These are phyloP conservation scores for Juglanconis oblonga DNA, from an alignment of 2,329 filamentous ascomycete genomes.

Conservation along the genomic window DNA sequence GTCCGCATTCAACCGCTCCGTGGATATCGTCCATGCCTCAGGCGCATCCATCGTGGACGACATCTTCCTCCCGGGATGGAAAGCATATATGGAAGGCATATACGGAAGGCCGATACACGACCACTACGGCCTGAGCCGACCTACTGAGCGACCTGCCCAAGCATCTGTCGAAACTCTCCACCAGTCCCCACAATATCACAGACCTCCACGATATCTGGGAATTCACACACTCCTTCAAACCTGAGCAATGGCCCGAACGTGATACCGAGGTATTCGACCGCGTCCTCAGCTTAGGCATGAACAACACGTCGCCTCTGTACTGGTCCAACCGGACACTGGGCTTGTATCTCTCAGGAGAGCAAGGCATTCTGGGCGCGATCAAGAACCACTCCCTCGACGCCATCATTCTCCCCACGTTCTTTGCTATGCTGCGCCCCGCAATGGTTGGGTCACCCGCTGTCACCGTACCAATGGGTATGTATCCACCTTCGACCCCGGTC, in stretches of 20 bases:
- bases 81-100: constrained; percentile 14
- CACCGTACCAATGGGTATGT: constrained; percentile 53
- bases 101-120: constrained; percentile 24
- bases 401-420: constrained; percentile 54
- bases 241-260: constrained; percentile 56
- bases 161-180: constrained; percentile 53
- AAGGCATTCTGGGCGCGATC: constrained; percentile 59
- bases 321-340: constrained; percentile 56
- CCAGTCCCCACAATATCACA: constrained; percentile 56
- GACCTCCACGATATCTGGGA: constrained; percentile 46
- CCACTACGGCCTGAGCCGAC: constrained; percentile 51
- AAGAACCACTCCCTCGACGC: constrained; percentile 56
- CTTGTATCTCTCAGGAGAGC: constrained; percentile 49
- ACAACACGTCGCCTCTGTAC: constrained; percentile 54
- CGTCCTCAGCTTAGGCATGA: constrained; percentile 48
- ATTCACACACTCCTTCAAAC: constrained; percentile 51
- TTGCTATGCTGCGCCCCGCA: too few species aligned
- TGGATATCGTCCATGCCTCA: constrained; percentile 49
- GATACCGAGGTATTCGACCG: constrained; percentile 57
- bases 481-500: constrained; percentile 46
- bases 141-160: constrained; percentile 51
- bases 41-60: constrained; percentile 51
- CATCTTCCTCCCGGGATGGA: constrained; percentile 53
- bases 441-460: neutral
- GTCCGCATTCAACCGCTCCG: constrained; percentile 52